Percentiles rank a stretch among this genome's conserved stretches.
Evolutionary conservation across 352 stramenopile genomes (phyloP).

Genomic region (Globisporangium emineosum): DNA sequence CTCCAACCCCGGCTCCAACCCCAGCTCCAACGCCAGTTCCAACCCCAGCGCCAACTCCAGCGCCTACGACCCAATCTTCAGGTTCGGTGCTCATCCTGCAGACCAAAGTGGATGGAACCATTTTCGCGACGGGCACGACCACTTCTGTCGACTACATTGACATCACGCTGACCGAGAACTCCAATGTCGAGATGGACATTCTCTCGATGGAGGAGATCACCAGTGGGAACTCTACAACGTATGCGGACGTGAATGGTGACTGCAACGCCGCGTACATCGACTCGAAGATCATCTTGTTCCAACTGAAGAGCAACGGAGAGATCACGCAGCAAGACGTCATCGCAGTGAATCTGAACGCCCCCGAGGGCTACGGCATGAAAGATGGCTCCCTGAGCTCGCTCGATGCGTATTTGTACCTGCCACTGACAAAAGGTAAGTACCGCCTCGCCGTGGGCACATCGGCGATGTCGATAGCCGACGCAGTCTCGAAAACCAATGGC

Average conservation of each 20-base stretch:
- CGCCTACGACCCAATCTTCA: conserved; percentile 8
- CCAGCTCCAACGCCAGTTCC: conserved; percentile 15
- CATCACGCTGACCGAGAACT: conserved; percentile 36
- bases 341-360: conserved; percentile 46
- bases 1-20: too few relatives aligned
- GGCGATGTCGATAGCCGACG: conserved; percentile 41
- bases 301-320: conserved; percentile 17
- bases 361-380: conserved; percentile 31
- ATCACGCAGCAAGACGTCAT: conserved; percentile 25
- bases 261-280: conserved; percentile 72
- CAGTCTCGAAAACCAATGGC: conserved; percentile 38
- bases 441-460: conserved; percentile 54
- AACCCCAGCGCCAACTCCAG: conserved; percentile 9
- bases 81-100: conserved; percentile 18
- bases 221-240: conserved; percentile 19
- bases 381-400: conserved; percentile 53
- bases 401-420: conserved; percentile 54
- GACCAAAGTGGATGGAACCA: conserved; percentile 52
- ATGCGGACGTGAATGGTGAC: conserved; percentile 60
- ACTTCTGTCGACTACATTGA: conserved; percentile 70
- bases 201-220: conserved; percentile 49
- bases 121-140: conserved; percentile 48
- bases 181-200: conserved; percentile 56
- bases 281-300: conserved; percentile 58
- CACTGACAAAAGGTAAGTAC: conserved; percentile 42